phyloP scores from a whole-genome alignment of 805 yeast species.

The Lachancea waltii region DNA sequence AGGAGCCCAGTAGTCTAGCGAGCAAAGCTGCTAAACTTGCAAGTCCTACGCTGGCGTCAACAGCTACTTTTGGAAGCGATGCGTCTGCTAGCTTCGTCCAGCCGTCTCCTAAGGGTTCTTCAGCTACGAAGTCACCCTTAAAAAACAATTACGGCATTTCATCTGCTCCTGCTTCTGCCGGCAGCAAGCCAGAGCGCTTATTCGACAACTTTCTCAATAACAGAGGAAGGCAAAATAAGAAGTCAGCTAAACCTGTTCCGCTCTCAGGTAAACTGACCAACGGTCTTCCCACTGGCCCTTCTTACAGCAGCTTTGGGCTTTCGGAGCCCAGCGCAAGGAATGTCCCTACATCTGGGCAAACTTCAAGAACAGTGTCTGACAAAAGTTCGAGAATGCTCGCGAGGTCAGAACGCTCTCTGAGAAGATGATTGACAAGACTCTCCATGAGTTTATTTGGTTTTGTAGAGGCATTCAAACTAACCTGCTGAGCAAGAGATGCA shows the following conservation, averaged over 20 bases:
- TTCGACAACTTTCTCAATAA: conserved; percentile 32
- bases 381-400: conserved; percentile 8
- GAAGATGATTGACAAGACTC: too few relatives aligned
- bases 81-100: conserved; percentile 5
- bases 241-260: conserved; percentile 23
- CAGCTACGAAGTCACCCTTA: conserved; percentile 4
- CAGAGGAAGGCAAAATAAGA: conserved; percentile 16
- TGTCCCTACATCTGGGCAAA: not conserved
- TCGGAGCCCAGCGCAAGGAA: not conserved
- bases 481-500: conserved; percentile 1
- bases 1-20: conserved; percentile 12
- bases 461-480: not conserved
- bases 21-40: conserved; percentile 19
- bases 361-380: conserved; percentile 1
- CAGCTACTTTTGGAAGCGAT: conserved; percentile 3
- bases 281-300: conserved; percentile 28
- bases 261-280: conserved; percentile 28
- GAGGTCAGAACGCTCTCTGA: conserved; percentile 6
- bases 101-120: conserved; percentile 6
- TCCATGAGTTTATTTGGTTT: too few relatives aligned
- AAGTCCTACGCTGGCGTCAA: conserved; percentile 10
- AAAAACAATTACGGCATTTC: conserved; percentile 1
- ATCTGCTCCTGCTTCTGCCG: conserved; percentile 2
- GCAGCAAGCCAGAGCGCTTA: conserved; percentile 26
- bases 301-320: not conserved